phyloP scores from a whole-genome alignment of 2,329 filamentous ascomycete genomes.

The Hypoxylon sp. region DNA sequence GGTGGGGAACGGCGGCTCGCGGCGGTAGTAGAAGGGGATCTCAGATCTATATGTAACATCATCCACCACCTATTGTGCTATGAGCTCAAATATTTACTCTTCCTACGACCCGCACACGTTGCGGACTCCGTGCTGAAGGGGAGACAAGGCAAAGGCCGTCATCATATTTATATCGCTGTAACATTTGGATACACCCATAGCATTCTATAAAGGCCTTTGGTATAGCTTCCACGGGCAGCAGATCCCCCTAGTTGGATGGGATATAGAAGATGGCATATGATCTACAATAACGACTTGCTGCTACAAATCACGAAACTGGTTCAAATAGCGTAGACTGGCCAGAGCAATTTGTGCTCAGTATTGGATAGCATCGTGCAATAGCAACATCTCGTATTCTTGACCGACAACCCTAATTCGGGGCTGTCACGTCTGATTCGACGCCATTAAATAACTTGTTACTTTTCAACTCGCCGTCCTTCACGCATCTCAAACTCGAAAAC shows the following conservation, averaged over 20 bases:
- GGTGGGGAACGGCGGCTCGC: slow-evolving; percentile 16
- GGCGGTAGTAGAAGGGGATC: slow-evolving; percentile 6
- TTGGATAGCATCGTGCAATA: neutral
- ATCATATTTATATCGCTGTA: no score
- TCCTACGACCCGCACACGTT: neutral
- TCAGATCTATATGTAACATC: neutral
- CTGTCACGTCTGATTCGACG: neutral
- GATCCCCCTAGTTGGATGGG: no score
- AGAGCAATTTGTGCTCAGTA: neutral
- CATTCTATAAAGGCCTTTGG: no score
- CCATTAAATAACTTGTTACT: slow-evolving; percentile 10
- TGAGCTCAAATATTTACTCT: no score
- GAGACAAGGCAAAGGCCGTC: no score
- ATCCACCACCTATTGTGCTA: neutral
- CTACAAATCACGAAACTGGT: no score
- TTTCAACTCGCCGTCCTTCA: neutral
- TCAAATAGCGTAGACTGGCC: no score
- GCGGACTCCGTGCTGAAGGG: no score
- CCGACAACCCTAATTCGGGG: neutral
- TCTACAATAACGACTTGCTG: no score
- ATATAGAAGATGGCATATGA: no score
- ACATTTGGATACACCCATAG: no score
- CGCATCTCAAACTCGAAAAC: slow-evolving; percentile 13
- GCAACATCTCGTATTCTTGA: neutral
- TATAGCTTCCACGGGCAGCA: no score